phyloP scores from a whole-genome alignment of 139 green algal species.

The Pseudopediastrum boryanum region DNA sequence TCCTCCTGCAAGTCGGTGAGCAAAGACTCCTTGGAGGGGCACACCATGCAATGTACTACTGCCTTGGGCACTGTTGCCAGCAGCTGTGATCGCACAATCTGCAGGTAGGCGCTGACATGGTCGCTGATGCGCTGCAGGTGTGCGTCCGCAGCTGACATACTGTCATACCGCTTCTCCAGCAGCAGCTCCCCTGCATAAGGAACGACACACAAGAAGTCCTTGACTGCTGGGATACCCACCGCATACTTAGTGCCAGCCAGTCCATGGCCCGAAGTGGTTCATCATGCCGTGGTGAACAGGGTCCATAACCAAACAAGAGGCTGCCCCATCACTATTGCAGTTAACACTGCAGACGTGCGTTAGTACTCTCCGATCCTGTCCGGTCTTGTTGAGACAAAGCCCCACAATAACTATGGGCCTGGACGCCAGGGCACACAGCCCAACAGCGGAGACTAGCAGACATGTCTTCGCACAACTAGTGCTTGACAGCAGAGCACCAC shows the following conservation, averaged over 20 bases:
- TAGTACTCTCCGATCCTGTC: no score
- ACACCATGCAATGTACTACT: constrained; percentile 87
- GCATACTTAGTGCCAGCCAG: constrained; percentile 28
- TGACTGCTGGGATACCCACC: not conserved
- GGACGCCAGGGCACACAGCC: no score
- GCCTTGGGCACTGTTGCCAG: constrained; percentile 92
- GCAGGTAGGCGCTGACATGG: constrained; percentile 89
- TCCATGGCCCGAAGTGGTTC: no score
- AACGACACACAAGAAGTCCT: not conserved
- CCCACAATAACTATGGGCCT: no score
- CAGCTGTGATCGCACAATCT: constrained; percentile 88
- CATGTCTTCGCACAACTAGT: no score
- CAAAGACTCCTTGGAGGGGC: constrained; percentile 80
- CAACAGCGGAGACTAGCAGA: no score
- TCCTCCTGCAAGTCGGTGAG: constrained; percentile 74
- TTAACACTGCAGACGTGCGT: no score
- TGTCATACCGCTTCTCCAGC: constrained; percentile 63
- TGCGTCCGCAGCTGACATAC: constrained; percentile 51
- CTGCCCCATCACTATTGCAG: no score
- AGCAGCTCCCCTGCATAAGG: constrained; percentile 34
- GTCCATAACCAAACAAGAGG: no score
- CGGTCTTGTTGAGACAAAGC: no score
- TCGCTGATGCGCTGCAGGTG: constrained; percentile 82
- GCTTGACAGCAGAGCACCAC: no score
- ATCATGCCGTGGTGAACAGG: no score